Conservation (phyloP, 2,329 filamentous ascomycete species). For the Westerdykella aurantiaca region DNA sequence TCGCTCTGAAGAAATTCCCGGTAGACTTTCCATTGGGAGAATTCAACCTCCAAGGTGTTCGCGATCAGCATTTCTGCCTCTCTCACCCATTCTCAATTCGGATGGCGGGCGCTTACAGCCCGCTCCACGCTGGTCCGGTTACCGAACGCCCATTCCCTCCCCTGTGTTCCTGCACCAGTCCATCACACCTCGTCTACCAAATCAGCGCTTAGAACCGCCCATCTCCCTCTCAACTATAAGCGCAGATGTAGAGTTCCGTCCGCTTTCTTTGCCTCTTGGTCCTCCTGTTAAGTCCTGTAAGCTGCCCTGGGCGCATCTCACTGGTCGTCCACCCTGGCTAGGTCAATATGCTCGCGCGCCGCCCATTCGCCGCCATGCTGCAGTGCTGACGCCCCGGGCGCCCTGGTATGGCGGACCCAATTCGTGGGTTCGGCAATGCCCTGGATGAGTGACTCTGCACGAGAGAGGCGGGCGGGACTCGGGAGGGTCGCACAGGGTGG, state of each 20-base stretch:
- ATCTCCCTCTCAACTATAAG: background rate
- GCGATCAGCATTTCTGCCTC: background rate
- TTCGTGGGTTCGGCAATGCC: slow-evolving; percentile 2
- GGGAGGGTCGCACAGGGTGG: slow-evolving; percentile 1
- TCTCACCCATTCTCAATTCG: slow-evolving; percentile 6
- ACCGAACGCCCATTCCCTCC: background rate
- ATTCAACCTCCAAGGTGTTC: no score
- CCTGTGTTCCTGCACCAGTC: no score
- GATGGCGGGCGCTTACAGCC: slow-evolving; percentile 1
- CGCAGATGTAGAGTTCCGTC: background rate
- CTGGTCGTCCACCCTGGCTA: slow-evolving; percentile 25
- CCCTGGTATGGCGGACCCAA: slow-evolving; percentile 13
- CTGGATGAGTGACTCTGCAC: slow-evolving; percentile 1
- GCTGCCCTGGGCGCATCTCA: slow-evolving; percentile 15
- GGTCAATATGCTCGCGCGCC: slow-evolving; percentile 22
- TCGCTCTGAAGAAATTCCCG: background rate
- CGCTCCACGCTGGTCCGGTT: background rate
- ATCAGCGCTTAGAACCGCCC: no score
- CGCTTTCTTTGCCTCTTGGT: background rate
- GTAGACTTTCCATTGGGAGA: background rate
- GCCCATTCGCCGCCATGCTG: slow-evolving; percentile 23
- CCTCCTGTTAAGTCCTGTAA: slow-evolving; percentile 8
- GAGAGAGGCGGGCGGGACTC: slow-evolving; percentile 1
- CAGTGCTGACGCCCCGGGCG: slow-evolving; percentile 26
- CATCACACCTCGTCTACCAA: no score